These are phyloP conservation scores for Chrysoporthe puriensis DNA, from an alignment of 2,329 filamentous ascomycete species.

Conservation along the genomic window DNA sequence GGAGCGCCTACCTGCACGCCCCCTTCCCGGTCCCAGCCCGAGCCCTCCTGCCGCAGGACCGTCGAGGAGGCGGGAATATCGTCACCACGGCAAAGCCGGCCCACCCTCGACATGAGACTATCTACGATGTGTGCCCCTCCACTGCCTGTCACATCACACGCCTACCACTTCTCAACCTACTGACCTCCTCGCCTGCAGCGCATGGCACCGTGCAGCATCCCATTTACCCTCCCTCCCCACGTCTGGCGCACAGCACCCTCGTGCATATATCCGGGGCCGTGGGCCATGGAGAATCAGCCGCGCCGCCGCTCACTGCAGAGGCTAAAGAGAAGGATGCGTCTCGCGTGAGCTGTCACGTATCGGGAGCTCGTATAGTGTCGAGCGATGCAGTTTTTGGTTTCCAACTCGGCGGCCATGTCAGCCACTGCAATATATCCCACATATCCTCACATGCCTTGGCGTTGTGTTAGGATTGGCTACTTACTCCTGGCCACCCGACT, in stretches of 20 bases:
- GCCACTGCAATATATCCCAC: constrained; percentile 1
- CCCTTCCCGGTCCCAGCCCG: neutral
- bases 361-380: constrained; percentile 7
- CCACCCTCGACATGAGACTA: no score
- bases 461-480: neutral
- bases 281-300: constrained; percentile 10
- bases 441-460: neutral
- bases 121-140: neutral
- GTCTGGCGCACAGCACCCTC: constrained; percentile 4
- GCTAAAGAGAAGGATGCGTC: constrained; percentile 12
- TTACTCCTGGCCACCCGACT: neutral
- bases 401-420: neutral
- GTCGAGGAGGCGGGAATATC: no score
- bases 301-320: neutral
- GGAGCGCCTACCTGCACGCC: neutral
- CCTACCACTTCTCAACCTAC: neutral
- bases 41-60: neutral
- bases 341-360: constrained; percentile 13
- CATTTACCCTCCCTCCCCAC: neutral
- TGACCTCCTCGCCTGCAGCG: constrained; percentile 10
- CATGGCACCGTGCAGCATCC: constrained; percentile 23
- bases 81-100: no score
- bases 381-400: neutral
- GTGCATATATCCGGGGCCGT: constrained; percentile 16
- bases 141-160: neutral